These are phyloP conservation scores for Trichosporon sp. DNA, from an alignment of 1,284 basidiomycete species.

Conservation along the genomic window DNA sequence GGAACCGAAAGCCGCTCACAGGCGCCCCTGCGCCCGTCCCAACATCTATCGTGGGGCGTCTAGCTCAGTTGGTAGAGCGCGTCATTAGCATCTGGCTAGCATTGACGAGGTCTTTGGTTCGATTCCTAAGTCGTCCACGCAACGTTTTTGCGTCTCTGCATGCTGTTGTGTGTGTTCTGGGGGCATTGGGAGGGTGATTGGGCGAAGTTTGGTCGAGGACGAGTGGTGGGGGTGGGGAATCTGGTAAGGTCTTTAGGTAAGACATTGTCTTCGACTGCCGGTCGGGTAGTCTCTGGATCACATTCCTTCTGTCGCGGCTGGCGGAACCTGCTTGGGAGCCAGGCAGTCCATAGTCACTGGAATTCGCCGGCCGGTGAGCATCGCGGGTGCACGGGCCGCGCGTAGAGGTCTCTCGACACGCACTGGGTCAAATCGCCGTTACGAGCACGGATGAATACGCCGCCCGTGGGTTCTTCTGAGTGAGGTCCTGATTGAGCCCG, in stretches of 20 bases:
- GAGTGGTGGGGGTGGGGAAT: not conserved
- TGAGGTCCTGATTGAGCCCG: no score
- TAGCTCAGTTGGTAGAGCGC: slow-evolving; percentile 7
- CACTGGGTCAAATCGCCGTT: no score
- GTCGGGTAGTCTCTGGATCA: no score
- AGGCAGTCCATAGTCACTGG: no score
- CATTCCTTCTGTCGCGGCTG: no score
- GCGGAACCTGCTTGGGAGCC: no score
- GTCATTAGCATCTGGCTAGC: not conserved
- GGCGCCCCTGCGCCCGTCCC: not conserved
- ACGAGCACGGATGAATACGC: not conserved
- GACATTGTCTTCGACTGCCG: no score
- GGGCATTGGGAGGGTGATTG: not conserved
- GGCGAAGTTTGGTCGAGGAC: not conserved
- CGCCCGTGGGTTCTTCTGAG: not conserved
- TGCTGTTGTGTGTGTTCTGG: not conserved
- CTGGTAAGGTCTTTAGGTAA: no score
- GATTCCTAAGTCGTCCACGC: slow-evolving; percentile 7
- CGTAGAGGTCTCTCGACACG: no score
- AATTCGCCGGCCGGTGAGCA: no score
- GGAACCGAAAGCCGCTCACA: not conserved
- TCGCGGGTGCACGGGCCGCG: no score
- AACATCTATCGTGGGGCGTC: not conserved
- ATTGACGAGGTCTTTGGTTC: slow-evolving; percentile 7
- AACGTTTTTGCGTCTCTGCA: not conserved